Evolutionary conservation across 1,284 basidiomycete species (phyloP).

Genomic region (Boletus nobilissimus): DNA sequence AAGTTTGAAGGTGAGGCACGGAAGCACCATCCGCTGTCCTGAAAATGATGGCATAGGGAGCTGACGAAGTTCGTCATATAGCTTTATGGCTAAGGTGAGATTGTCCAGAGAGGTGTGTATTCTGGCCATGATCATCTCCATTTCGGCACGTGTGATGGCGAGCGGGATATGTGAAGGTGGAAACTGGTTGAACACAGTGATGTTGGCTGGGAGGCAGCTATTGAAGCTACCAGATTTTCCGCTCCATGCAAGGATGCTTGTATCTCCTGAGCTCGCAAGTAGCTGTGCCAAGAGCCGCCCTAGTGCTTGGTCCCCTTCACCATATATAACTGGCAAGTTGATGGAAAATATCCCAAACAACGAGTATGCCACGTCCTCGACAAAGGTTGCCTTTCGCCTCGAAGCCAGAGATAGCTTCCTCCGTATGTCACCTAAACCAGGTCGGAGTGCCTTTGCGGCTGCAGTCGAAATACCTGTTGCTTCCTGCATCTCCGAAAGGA

Average conservation of each 20-base stretch:
- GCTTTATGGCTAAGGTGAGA: not conserved
- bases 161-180: not conserved
- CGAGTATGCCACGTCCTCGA: not conserved
- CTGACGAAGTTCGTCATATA: not conserved
- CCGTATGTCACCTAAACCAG: not conserved
- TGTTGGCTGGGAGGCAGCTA: not conserved
- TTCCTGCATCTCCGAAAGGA: not conserved
- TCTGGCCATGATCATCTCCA: not conserved
- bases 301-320: not conserved
- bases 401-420: not conserved
- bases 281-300: not conserved
- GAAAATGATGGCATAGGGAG: not conserved
- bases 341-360: not conserved
- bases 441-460: not conserved
- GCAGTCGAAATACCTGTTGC: not conserved
- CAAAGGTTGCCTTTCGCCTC: not conserved
- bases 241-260: not conserved
- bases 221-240: not conserved
- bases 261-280: not conserved
- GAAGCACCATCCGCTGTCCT: not conserved
- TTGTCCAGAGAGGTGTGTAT: not conserved
- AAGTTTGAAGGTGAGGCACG: conserved; percentile 9
- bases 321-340: not conserved
- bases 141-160: not conserved
- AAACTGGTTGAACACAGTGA: not conserved